These are phyloP conservation scores for Colletotrichum orchidophilum DNA, from an alignment of 2,329 filamentous ascomycete genomes.

Conservation along the genomic window DNA sequence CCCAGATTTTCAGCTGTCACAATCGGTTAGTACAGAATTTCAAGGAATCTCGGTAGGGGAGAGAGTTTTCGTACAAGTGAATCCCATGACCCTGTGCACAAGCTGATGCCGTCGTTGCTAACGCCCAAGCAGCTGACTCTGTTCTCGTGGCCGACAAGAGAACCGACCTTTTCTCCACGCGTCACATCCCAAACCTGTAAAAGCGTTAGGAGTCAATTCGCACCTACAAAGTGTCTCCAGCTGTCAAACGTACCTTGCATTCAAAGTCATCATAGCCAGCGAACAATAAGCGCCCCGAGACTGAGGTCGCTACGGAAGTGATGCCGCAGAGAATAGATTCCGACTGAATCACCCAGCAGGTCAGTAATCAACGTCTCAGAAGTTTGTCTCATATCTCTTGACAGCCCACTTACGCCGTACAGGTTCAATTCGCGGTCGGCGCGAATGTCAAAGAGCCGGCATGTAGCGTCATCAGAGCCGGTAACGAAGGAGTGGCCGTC, in stretches of 20 bases:
- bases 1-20: slow-evolving; percentile 84
- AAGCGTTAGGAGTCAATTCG: slow-evolving; percentile 30
- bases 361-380: slow-evolving; percentile 32
- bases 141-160: slow-evolving; percentile 96
- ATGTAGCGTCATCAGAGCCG: slow-evolving; percentile 96
- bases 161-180: slow-evolving; percentile 95
- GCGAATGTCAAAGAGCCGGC: slow-evolving; percentile 96
- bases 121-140: slow-evolving; percentile 98
- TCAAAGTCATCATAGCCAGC: slow-evolving; percentile 99
- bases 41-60: slow-evolving; percentile 51
- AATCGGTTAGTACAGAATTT: slow-evolving; percentile 44
- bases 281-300: slow-evolving; percentile 93
- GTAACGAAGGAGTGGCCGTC: slow-evolving; percentile 99
- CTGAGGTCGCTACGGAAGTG: slow-evolving; percentile 96
- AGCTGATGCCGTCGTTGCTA: slow-evolving; percentile 98
- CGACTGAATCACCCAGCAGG: slow-evolving; percentile 66
- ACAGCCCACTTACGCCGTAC: slow-evolving; percentile 66
- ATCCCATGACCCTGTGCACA: slow-evolving; percentile 99
- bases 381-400: background rate
- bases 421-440: slow-evolving; percentile 83
- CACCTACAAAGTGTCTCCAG: background rate
- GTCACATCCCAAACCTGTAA: slow-evolving; percentile 95
- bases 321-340: slow-evolving; percentile 98
- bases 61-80: slow-evolving; percentile 78
- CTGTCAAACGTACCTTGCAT: slow-evolving; percentile 83